Conservation (phyloP, 805 yeast species). For the Candida ovalis region DNA sequence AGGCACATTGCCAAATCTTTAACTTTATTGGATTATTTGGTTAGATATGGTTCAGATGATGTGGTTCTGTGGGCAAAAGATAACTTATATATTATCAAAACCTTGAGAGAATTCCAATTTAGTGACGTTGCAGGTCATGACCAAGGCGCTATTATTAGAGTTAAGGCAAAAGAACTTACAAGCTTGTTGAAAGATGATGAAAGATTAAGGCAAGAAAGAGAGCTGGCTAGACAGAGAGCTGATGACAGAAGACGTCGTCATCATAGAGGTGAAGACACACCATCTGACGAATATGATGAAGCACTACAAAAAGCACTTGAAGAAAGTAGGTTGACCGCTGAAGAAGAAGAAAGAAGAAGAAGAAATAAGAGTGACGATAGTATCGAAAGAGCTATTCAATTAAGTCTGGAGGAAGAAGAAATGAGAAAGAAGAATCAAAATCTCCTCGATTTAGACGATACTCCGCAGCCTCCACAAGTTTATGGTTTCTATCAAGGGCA, state of each 20-base stretch:
- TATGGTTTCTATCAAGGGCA: constrained; percentile 27
- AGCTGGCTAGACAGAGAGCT: constrained; percentile 29
- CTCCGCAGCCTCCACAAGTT: constrained; percentile 32
- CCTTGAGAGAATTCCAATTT: constrained; percentile 84
- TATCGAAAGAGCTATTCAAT: constrained; percentile 61
- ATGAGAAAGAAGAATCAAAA: constrained; percentile 48
- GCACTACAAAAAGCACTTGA: constrained; percentile 80
- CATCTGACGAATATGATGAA: constrained; percentile 54
- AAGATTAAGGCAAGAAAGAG: constrained; percentile 68
- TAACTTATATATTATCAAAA: constrained; percentile 81
- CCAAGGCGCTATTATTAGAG: constrained; percentile 84
- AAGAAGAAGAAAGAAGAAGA: constrained; percentile 68
- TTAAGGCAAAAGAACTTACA: constrained; percentile 86
- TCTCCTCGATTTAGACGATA: constrained; percentile 48
- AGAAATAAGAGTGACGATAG: constrained; percentile 55
- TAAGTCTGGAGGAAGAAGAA: constrained; percentile 76
- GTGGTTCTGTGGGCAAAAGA: constrained; percentile 91
- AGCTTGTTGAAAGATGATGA: constrained; percentile 78
- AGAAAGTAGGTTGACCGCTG: constrained; percentile 75
- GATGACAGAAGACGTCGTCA: constrained; percentile 32
- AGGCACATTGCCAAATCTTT: constrained; percentile 90
- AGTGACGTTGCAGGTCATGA: constrained; percentile 75
- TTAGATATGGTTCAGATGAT: constrained; percentile 80
- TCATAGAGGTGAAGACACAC: constrained; percentile 22
- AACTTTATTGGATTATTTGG: constrained; percentile 83